Evolutionary conservation across 495 filamentous ascomycete species (phyloP).

Genomic region (Baudoinia panamericana): DNA sequence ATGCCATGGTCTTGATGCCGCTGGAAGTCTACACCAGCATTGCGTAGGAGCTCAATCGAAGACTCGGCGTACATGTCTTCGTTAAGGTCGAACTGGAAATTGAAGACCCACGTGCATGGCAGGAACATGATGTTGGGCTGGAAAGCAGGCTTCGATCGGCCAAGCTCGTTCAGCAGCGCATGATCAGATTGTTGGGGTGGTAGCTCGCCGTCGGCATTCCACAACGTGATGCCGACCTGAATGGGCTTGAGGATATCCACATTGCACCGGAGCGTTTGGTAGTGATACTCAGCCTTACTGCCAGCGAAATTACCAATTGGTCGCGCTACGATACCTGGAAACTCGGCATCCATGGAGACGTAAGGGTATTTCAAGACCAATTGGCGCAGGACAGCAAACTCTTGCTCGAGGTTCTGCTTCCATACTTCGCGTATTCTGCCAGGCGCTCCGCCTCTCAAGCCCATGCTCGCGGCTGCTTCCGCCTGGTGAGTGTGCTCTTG

Average conservation of each 20-base stretch:
- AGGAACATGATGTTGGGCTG: slow-evolving; percentile 45
- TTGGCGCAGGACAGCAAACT: slow-evolving; percentile 66
- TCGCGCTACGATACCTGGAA: slow-evolving; percentile 86
- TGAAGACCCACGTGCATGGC: slow-evolving; percentile 95
- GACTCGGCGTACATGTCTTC: slow-evolving; percentile 93
- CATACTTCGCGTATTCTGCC: slow-evolving; percentile 83
- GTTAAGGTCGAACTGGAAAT: slow-evolving; percentile 89
- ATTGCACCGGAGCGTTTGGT: slow-evolving; percentile 93
- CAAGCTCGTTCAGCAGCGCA: slow-evolving; percentile 33
- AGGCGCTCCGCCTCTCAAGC: slow-evolving; percentile 39
- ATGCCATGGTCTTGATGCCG: slow-evolving; percentile 80
- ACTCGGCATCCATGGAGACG: slow-evolving; percentile 97
- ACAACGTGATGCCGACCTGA: slow-evolving; percentile 86
- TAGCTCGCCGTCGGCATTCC: slow-evolving; percentile 73
- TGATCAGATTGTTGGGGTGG: slow-evolving; percentile 53
- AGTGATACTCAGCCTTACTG: slow-evolving; percentile 93
- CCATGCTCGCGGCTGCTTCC: slow-evolving; percentile 24
- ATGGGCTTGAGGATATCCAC: slow-evolving; percentile 95
- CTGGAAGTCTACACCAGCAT: slow-evolving; percentile 76
- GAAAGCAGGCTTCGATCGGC: slow-evolving; percentile 31
- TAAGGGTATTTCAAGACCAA: slow-evolving; percentile 84
- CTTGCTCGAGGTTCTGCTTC: slow-evolving; percentile 78
- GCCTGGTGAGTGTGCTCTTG: slow-evolving; percentile 48
- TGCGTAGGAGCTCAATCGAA: slow-evolving; percentile 68
- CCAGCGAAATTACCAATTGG: slow-evolving; percentile 79